Base-by-base conservation (phyloP, 1,284 basidiomycete species). In the Cutaneotrichosporon mucoides region DNA sequence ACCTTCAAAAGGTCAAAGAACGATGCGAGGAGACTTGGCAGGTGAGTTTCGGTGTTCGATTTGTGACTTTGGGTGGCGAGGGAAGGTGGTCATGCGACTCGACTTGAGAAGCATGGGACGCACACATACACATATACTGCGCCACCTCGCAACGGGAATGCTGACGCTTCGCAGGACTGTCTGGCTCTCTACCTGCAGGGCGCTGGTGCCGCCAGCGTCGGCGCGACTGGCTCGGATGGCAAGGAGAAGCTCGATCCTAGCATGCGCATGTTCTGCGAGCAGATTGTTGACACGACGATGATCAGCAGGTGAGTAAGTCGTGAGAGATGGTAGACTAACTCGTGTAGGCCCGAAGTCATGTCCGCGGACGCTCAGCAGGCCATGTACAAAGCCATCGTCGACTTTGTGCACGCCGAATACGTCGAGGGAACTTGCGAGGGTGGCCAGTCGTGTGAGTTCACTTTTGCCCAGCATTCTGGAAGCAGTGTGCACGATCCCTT, bases 1-100 rank as follows among this genome's bases (percentile, higher is more conserved):
- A 79, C 53, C 67, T 79, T 34, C 66, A 64, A 24, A 73, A 79
- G 61, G 77, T 79, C 67, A 75, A 68, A 55, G 68, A 74, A 53
- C 64, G 74, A 16, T 73, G 71, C 53, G 74, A 77, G 50, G 76
- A 78, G 66, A 79, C 77, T 35, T 79, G 77, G 77, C 76, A 78
- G 71, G 77, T 77, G 56, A 60, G 77, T 66, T 36, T 33, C 6
- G 2, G 34, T 12, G 12, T 7, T 38, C 37, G 11, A 6, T 38
- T 11, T 12, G 46, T 13, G 5, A 11, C 15, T n/a, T 35, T 16
- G 11, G 5, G 40, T 38, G n/a, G n/a, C 7, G 34, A 15, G 33
- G 33, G 24, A 24, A 15, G n/a, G 46, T 8, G 10, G 24, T 12
- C 16, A 46, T 11, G 6, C 24, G 36, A 37, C 10, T 40, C 2